These are phyloP conservation scores for Umbelopsis sp. DNA, from an alignment of 192 early-diverging fungal genomes.

Conservation along the genomic window DNA sequence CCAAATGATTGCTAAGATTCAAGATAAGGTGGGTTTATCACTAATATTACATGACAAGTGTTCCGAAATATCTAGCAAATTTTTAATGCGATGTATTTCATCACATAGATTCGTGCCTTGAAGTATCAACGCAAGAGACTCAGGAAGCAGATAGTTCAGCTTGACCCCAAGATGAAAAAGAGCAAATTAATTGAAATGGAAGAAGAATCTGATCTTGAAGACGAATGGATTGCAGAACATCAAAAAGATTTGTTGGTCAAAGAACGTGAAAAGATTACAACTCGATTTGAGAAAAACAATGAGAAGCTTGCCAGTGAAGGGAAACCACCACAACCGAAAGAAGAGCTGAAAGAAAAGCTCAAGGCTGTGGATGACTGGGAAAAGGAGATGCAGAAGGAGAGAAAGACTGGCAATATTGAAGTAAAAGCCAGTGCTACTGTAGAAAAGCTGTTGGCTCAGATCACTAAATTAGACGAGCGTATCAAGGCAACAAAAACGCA, in stretches of 20 bases:
- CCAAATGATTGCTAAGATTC: conserved; percentile 76
- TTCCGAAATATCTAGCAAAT: background rate
- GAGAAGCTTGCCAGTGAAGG: conserved; percentile 72
- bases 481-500: conserved; percentile 75
- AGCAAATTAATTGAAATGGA: conserved; percentile 68
- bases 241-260: conserved; percentile 63
- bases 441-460: conserved; percentile 75
- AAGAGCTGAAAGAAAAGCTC: conserved; percentile 54
- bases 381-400: conserved; percentile 49
- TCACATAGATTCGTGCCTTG: conserved; percentile 65
- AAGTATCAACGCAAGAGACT: conserved; percentile 86
- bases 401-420: conserved; percentile 47
- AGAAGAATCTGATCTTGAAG: conserved; percentile 76
- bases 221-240: conserved; percentile 75
- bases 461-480: conserved; percentile 69
- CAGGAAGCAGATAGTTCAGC: conserved; percentile 66
- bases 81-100: background rate
- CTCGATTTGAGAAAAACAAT: conserved; percentile 81
- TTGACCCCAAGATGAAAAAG: conserved; percentile 80
- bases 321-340: conserved; percentile 53
- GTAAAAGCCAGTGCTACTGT: conserved; percentile 53
- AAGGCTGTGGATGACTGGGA: conserved; percentile 56
- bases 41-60: background rate
- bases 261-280: conserved; percentile 68
- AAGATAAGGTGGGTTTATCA: conserved; percentile 67